Evolutionary conservation across 805 yeast species (phyloP), one percentile per base, ranked within the genome.

Genomic region (Pichia rugopelliculosa): DNA sequence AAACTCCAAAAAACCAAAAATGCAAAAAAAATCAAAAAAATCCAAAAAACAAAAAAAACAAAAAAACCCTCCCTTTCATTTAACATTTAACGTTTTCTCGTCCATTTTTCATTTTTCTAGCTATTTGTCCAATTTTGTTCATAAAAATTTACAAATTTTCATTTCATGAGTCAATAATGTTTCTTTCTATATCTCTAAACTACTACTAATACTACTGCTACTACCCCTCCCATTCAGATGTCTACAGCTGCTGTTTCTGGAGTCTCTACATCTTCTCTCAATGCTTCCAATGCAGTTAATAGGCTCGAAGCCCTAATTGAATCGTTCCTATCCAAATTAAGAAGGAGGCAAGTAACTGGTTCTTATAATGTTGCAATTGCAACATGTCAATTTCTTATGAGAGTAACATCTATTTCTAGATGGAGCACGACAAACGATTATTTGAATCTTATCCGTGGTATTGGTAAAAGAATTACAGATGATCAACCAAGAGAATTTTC

Each of bases 401-500:
- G 96, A 63, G 93, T 88, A 44, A 82, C 89, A 20, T 87, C 97
- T 0, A 85, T 85, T 12, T 87, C 93, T 1, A 74, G 96, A 61
- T 93, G 98, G 98, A 72, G 78, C 43, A 78, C 79, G 49, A 78
- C 87, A 11, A 82, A 78, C 50, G 88, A 86, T 51, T 72, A 91
- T 52, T 82, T 91, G 24, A 66, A 66, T 17, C 79, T 84, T 49
- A 79, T 91, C 55, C 79, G 95, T 57, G 71, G 73, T 47, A 77
- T 90, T 18, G 99, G 98, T 9, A 70, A 70, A 36, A 68, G 75
- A 27, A 68, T 93, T 42, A 79, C 79, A 36, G 77, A 74, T 22
- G 96, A 97, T 3, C 93, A 87, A 59, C 97, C 98, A 8, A 76
- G 87, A 53, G 95, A 90, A 57, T 82, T 89, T 56, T 77, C 89